Percentiles rank a stretch among this genome's conserved stretches.
Conservation (phyloP, 768 basidiomycete genomes). For the Suillus tomentosus region DNA sequence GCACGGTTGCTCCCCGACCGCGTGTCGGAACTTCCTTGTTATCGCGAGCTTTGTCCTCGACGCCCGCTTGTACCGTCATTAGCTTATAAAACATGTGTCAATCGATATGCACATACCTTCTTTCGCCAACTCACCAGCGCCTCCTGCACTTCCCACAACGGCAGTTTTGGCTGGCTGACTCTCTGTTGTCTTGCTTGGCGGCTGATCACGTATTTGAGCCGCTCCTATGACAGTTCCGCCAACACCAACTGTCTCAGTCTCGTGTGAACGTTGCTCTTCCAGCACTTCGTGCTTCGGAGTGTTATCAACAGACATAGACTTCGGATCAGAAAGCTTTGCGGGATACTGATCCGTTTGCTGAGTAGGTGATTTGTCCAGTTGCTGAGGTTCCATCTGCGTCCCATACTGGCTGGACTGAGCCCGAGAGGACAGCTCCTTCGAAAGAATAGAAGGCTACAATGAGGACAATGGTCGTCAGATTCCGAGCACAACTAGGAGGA, state of each 20-base stretch:
- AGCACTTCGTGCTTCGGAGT: not conserved
- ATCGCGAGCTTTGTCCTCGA: conserved; percentile 3
- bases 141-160: not conserved
- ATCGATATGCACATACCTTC: conserved; percentile 15
- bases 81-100: not conserved
- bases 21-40: not conserved
- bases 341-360: not conserved
- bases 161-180: not conserved
- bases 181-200: not conserved
- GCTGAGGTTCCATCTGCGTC: not conserved
- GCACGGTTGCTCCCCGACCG: not conserved
- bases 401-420: not conserved
- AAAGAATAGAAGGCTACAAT: not conserved
- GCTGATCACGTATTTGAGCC: not conserved
- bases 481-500: not conserved
- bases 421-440: not conserved
- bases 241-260: not conserved
- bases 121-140: conserved; percentile 1
- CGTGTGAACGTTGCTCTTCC: not conserved
- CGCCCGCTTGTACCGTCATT: not conserved
- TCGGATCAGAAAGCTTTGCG: not conserved
- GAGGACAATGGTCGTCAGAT: not conserved
- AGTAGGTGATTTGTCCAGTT: not conserved
- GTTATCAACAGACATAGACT: not conserved
- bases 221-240: not conserved